Conservation (phyloP, 139 green algal genomes). For the Chlamydomonas applanata region DNA sequence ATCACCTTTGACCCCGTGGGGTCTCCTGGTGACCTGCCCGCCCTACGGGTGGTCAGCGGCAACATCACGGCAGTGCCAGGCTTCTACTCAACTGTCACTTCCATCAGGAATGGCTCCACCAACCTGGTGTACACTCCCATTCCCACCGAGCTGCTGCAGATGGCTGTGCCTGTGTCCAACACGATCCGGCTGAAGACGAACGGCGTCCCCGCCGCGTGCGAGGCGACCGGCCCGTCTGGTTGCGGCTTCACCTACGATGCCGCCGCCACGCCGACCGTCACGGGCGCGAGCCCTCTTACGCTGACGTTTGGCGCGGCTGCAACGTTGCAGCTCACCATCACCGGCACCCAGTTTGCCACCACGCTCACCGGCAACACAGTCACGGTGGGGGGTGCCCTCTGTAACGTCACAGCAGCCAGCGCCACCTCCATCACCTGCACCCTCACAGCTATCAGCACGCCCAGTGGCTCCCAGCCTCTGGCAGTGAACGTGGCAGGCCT, state of each 20-base stretch:
- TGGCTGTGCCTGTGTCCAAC: conserved; percentile 11
- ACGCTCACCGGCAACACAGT: conserved; percentile 8
- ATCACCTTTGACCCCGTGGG: conserved; percentile 22
- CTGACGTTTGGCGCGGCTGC: conserved; percentile 7
- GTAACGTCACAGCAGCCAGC: conserved; percentile 10
- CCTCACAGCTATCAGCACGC: not conserved
- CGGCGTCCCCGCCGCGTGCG: conserved; percentile 20
- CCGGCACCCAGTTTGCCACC: conserved; percentile 9
- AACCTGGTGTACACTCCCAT: conserved; percentile 29
- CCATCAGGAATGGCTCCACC: conserved; percentile 2
- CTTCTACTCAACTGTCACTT: not conserved
- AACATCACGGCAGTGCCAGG: not conserved
- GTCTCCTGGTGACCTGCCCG: conserved; percentile 25
- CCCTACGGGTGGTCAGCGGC: conserved; percentile 1
- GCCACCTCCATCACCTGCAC: not conserved
- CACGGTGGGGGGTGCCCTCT: not conserved
- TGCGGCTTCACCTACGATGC: conserved; percentile 28
- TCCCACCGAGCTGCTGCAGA: conserved; percentile 23
- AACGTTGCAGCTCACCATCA: conserved; percentile 23
- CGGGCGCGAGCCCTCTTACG: conserved; percentile 1
- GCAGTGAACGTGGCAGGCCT: not conserved
- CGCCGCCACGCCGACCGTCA: conserved; percentile 22
- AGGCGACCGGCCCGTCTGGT: not conserved
- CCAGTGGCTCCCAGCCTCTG: not conserved
- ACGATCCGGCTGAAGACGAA: conserved; percentile 17